phyloP scores from a whole-genome alignment of 1,284 basidiomycete species.

The Phlebopus sp. region DNA sequence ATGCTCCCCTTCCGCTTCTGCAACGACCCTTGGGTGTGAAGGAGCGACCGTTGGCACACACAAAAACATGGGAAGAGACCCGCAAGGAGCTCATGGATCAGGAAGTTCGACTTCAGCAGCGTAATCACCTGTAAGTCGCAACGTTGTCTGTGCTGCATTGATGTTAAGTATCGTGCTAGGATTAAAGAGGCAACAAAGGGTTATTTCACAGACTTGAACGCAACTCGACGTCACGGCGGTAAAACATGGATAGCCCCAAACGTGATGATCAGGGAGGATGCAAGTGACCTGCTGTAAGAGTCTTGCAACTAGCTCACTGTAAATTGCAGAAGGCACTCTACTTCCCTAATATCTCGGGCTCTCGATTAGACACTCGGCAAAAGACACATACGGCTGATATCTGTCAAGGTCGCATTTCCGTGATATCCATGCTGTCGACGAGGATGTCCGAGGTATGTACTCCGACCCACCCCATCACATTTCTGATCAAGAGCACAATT shows the following conservation, averaged over 20 bases:
- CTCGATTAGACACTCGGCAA: conserved; percentile 52
- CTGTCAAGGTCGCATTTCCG: conserved; percentile 71
- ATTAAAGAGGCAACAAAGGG: conserved; percentile 85
- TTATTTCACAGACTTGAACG: conserved; percentile 89
- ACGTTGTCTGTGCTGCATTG: neutral
- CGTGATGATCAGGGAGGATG: conserved; percentile 86
- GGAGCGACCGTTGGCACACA: conserved; percentile 64
- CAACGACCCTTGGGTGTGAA: conserved; percentile 67
- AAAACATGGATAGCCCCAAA: conserved; percentile 95
- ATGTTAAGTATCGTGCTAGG: conserved; percentile 39
- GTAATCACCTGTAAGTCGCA: conserved; percentile 69
- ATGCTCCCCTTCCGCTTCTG: conserved; percentile 50
- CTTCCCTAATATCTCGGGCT: conserved; percentile 87
- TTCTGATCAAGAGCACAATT: conserved; percentile 10
- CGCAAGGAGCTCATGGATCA: conserved; percentile 72
- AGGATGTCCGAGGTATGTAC: conserved; percentile 77
- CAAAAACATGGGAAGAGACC: conserved; percentile 64
- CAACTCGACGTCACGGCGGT: conserved; percentile 80
- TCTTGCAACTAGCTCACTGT: conserved; percentile 6
- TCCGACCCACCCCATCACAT: conserved; percentile 1
- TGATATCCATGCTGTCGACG: conserved; percentile 80
- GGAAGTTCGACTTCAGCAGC: conserved; percentile 68
- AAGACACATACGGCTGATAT: conserved; percentile 78
- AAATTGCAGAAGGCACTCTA: conserved; percentile 76
- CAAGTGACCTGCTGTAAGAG: conserved; percentile 39